phyloP scores from a whole-genome alignment of 768 basidiomycete genomes.

The Galerina sulciceps region DNA sequence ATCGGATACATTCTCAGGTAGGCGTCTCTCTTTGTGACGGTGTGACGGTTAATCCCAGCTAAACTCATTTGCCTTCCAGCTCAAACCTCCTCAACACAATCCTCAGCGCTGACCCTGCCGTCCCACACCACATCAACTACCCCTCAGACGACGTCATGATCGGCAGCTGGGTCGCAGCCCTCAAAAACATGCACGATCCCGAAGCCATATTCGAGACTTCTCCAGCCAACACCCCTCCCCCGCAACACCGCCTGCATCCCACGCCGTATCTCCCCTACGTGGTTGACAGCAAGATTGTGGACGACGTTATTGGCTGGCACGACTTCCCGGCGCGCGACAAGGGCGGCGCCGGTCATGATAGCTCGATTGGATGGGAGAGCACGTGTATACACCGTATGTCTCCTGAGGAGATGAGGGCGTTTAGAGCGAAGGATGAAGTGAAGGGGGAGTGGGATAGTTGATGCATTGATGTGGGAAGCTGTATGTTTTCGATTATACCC shows the following conservation, averaged over 20 bases:
- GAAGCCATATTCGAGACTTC: not conserved
- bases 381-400: slow-evolving; percentile 5
- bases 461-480: too few species aligned
- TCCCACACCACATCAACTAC: slow-evolving; percentile 14
- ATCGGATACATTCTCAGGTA: slow-evolving; percentile 13
- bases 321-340: not conserved
- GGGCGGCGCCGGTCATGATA: not conserved
- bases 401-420: slow-evolving; percentile 3
- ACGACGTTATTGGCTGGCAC: slow-evolving; percentile 9
- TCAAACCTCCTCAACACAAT: slow-evolving; percentile 3
- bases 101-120: slow-evolving; percentile 6
- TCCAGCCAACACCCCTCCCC: not conserved
- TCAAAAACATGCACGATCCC: not conserved
- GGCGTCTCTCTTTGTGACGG: not conserved
- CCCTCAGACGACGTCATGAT: slow-evolving; percentile 16
- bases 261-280: slow-evolving; percentile 4
- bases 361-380: slow-evolving; percentile 4
- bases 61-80: not conserved
- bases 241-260: slow-evolving; percentile 1
- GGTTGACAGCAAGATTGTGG: not conserved
- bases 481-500: too few species aligned
- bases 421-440: slow-evolving; percentile 1
- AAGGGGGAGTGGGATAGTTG: slow-evolving; percentile 1
- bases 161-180: slow-evolving; percentile 1
- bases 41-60: not conserved